Base-by-base conservation (phyloP, 345 rosid genomes). In the Hibiscus syriacus region DNA sequence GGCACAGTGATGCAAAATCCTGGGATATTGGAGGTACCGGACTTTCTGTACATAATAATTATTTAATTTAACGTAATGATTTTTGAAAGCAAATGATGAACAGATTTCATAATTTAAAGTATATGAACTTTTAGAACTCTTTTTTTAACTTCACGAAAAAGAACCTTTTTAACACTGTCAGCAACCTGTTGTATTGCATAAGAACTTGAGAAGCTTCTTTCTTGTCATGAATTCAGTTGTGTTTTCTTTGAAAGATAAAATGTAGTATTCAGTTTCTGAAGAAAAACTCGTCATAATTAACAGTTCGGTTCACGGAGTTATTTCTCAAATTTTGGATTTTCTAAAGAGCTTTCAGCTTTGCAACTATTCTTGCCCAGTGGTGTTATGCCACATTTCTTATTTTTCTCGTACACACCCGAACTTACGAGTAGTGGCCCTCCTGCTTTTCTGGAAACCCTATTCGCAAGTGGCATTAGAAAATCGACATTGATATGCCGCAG, bases 1-100 rank as follows among this genome's bases (percentile, higher is more conserved):
- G 97, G 97, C n/a, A 84, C 78, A 5, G 92, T 89, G 78, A 83
- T 91, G 97, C 92, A 83, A 80, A 84, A 85, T 79, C 96, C 97
- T 69, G 97, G 96, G 55, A 85, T 89, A 68, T 73, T 80, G 67
- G 92, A 91, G 96, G 99, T 91, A 90, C 50, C n/a, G 56, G 6
- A 56, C 62, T 71, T 22, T 78, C 69, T 36, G 13, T 43, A 19
- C 56, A 45, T 43, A 55, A n/a, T n/a, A n/a, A n/a, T n/a, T n/a
- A n/a, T n/a, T 26, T 36, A 27, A 20, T 60, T 34, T 34, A 11
- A 62, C 23, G 6, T 23, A 11, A 41, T 23, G 34, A 11, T 38
- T 38, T 62, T 7, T 23, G 2, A 62, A 41, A 6, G 53, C 36
- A 43, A 43, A 3, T 43, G 20, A 25, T 43, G 67, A 43, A 25